Evolutionary conservation across 2,329 filamentous ascomycete species (phyloP).

Genomic region (Capronia americana): DNA sequence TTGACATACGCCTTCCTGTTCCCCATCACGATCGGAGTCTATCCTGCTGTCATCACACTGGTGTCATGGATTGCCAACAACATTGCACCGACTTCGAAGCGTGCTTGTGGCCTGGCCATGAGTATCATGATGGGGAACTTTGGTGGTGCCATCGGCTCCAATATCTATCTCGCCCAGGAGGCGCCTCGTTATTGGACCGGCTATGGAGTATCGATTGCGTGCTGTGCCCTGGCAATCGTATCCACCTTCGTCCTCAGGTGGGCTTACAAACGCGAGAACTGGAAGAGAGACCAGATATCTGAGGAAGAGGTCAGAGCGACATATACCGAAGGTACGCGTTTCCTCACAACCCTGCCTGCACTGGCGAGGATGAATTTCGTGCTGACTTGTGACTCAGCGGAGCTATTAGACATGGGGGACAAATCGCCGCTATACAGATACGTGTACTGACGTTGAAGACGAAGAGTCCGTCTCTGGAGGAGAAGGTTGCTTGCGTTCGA

Average conservation of each 20-base stretch:
- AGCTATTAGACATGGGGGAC: conserved; percentile 5
- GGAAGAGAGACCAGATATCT: conserved; percentile 23
- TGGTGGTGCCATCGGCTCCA: conserved; percentile 33
- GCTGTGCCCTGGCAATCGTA: conserved; percentile 21
- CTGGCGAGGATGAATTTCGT: no score
- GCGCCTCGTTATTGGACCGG: conserved; percentile 34
- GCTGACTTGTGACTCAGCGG: no score
- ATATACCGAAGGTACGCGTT: conserved; percentile 24
- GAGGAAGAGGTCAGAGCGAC: conserved; percentile 29
- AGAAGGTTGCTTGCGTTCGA: no score
- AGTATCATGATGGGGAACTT: conserved; percentile 65
- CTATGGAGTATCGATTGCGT: conserved; percentile 27
- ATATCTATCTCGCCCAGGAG: conserved; percentile 32
- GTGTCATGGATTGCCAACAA: conserved; percentile 63
- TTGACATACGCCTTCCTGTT: conserved; percentile 42
- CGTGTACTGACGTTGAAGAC: no score
- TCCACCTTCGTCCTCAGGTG: conserved; percentile 23
- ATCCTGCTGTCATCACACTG: conserved; percentile 53
- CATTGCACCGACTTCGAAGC: conserved; percentile 61
- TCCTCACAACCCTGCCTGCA: no score
- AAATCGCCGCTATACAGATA: background rate
- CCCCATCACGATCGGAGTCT: conserved; percentile 48
- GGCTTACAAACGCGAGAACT: conserved; percentile 22
- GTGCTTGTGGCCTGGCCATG: conserved; percentile 69
- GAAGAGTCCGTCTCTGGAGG: no score